These are phyloP conservation scores for Dipteronia dyeriana DNA, from an alignment of 345 rosid species.

Conservation along the genomic window DNA sequence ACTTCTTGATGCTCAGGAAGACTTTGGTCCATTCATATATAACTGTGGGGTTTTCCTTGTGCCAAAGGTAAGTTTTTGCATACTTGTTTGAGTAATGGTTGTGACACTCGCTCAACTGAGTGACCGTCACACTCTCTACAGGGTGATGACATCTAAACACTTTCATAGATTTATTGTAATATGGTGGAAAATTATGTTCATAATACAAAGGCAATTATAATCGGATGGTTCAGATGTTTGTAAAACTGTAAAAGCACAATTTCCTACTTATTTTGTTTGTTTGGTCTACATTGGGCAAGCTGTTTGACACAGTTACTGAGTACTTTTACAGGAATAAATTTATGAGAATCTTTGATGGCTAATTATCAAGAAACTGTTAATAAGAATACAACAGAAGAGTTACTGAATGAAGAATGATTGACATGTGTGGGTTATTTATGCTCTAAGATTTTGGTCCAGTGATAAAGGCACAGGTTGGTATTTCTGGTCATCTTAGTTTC, in stretches of 20 bases:
- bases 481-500: background rate
- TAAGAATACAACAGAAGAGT: background rate
- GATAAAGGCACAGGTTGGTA: background rate
- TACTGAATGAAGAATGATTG: background rate
- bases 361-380: background rate
- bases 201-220: background rate
- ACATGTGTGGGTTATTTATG: background rate
- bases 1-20: constrained; percentile 74
- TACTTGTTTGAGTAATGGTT: background rate
- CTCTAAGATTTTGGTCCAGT: background rate
- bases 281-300: background rate
- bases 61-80: constrained; percentile 63
- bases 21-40: constrained; percentile 45
- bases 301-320: background rate
- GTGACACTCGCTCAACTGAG: background rate
- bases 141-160: background rate
- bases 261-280: background rate
- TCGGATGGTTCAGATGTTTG: too few relatives aligned
- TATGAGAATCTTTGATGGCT: background rate
- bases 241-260: background rate
- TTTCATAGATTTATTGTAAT: background rate
- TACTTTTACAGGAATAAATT: background rate
- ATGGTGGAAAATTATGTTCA: background rate
- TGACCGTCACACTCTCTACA: background rate
- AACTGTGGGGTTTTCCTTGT: constrained; percentile 86